These are phyloP conservation scores for Fusarium nygamai DNA, from an alignment of 2,329 filamentous ascomycete genomes.

Conservation along the genomic window DNA sequence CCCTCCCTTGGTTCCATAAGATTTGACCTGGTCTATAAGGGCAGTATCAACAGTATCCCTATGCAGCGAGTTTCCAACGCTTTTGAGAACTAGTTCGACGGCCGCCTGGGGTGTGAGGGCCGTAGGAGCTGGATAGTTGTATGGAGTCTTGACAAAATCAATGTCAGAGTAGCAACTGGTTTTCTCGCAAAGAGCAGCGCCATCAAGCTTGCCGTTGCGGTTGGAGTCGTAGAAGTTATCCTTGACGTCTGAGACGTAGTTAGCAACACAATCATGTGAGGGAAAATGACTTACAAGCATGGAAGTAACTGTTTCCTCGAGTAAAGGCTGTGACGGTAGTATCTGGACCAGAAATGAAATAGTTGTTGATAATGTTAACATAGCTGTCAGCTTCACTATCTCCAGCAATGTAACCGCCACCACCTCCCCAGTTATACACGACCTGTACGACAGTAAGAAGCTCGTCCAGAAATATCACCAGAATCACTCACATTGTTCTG, in stretches of 20 bases:
- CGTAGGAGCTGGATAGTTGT: slow-evolving; percentile 55
- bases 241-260: slow-evolving; percentile 51
- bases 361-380: slow-evolving; percentile 65
- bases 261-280: neutral
- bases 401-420: slow-evolving; percentile 65
- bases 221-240: slow-evolving; percentile 63
- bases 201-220: slow-evolving; percentile 60
- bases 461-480: neutral
- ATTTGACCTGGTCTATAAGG: slow-evolving; percentile 56
- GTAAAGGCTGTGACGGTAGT: slow-evolving; percentile 62
- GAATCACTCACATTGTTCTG: slow-evolving; percentile 49
- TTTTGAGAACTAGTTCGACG: slow-evolving; percentile 51
- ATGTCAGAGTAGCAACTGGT: slow-evolving; percentile 59
- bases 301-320: slow-evolving; percentile 64
- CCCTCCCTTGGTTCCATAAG: slow-evolving; percentile 56
- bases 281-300: slow-evolving; percentile 51
- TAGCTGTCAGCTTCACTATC: slow-evolving; percentile 58
- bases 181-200: slow-evolving; percentile 54
- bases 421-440: slow-evolving; percentile 65
- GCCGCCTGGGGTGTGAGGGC: slow-evolving; percentile 53
- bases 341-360: slow-evolving; percentile 64
- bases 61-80: slow-evolving; percentile 54
- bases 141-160: slow-evolving; percentile 52
- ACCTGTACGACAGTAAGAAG: slow-evolving; percentile 46
- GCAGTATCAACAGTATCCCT: slow-evolving; percentile 56